Conservation (phyloP, 2,329 filamentous ascomycete species). For the Clonostachys byssicola region DNA sequence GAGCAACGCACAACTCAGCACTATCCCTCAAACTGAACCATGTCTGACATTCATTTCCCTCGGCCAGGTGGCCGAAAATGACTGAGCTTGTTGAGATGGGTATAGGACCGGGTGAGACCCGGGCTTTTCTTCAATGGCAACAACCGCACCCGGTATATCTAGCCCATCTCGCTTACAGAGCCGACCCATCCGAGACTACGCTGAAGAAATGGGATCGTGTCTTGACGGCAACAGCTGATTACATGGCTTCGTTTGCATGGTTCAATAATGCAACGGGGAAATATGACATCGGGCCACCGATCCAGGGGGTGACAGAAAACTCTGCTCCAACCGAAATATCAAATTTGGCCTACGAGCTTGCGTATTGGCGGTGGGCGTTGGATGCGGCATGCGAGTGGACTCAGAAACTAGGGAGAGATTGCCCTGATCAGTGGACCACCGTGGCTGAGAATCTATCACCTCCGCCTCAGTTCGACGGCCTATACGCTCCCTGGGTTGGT, state of each 20-base stretch:
- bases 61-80: slow-evolving; percentile 27
- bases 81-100: slow-evolving; percentile 14
- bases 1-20: neutral
- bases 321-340: too few species aligned
- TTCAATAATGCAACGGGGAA: slow-evolving; percentile 43
- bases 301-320: too few species aligned
- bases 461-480: too few species aligned
- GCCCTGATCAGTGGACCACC: too few species aligned
- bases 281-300: slow-evolving; percentile 45
- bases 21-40: too few species aligned
- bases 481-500: too few species aligned
- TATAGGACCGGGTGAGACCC: slow-evolving; percentile 48
- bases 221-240: slow-evolving; percentile 47
- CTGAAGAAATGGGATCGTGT: slow-evolving; percentile 48
- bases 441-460: too few species aligned
- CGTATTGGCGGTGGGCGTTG: too few species aligned
- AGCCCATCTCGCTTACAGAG: slow-evolving; percentile 39
- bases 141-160: slow-evolving; percentile 54
- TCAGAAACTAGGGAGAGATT: too few species aligned
- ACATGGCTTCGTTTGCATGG: slow-evolving; percentile 55
- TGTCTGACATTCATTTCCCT: too few species aligned
- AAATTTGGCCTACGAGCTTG: too few species aligned
- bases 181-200: slow-evolving; percentile 21
- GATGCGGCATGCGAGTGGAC: too few species aligned
- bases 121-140: slow-evolving; percentile 55